Evolutionary conservation across 1,139 yeast genomes (phyloP), one percentile per base, ranked within the genome.

Genomic region (Torulaspora pretoriensis): DNA sequence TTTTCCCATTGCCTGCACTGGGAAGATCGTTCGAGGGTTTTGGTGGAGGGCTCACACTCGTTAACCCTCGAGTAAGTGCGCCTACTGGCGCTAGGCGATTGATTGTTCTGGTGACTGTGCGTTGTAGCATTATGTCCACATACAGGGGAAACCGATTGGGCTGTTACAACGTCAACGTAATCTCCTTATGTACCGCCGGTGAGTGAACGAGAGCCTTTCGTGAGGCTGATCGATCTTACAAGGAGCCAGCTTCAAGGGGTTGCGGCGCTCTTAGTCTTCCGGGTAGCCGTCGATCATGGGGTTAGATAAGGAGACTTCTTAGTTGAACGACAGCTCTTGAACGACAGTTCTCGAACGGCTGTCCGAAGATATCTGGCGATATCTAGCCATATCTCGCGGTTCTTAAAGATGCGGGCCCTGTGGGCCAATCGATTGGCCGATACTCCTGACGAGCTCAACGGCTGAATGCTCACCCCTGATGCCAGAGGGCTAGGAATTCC

Each of bases 1-100:
- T 54, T n/a, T 47, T 41, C 2, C 54, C 56, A 8, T 44, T 41
- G 24, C 36, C 22, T 17, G 13, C 36, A 31, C 31, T 31, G 17
- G 33, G 19, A 4, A 27, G 19, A 13, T 16, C 12, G 16, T 27
- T 25, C 14, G 22, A 24, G 4, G 38, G 22, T 23, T 17, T 28
- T 16, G 26, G 28, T 25, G 28, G 38, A 13, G 38, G 38, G 9
- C 9, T 12, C 4, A 30, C 17, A 22, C 23, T 14, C 10, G 43
- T 33, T 13, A 33, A 34, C 3, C 14, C 8, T 28, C 43, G 34
- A 8, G 29, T 19, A 19, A 40, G 22, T 13, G 17, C 13, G 16
- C 30, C 30, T 4, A 31, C 23, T 12, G 30, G 10, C 23, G 22
- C 13, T n/a, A 38, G 22, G 6, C 41, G 41, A 9, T 17, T 26